phyloP scores from a whole-genome alignment of 2,329 filamentous ascomycete genomes.

The Anthostomella pinea region DNA sequence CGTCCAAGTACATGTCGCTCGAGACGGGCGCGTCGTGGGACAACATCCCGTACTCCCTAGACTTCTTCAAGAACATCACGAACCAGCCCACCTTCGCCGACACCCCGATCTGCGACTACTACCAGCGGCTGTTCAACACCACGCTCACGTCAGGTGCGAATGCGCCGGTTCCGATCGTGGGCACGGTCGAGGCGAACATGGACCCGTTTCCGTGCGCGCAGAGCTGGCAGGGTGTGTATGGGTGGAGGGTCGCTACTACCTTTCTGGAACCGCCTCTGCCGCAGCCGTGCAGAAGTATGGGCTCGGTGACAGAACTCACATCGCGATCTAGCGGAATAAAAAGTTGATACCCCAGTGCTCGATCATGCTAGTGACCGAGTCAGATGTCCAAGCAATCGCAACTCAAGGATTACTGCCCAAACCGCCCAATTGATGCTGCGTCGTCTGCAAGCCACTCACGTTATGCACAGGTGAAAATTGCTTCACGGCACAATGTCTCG shows the following conservation, averaged over 20 bases:
- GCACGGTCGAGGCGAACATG: constrained; percentile 21
- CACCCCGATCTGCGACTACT: constrained; percentile 40
- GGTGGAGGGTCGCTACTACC: constrained; percentile 22
- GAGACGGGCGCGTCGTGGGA: constrained; percentile 18
- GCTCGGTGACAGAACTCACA: no score
- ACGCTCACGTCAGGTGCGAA: constrained; percentile 33
- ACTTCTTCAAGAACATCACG: constrained; percentile 48
- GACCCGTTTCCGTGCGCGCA: constrained; percentile 22
- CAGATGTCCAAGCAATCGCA: no score
- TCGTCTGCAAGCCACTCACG: no score
- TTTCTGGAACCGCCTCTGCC: constrained; percentile 23
- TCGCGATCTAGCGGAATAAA: no score
- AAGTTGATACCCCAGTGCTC: no score
- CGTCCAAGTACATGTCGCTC: constrained; percentile 27
- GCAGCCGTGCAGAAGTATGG: constrained; percentile 8
- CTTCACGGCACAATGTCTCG: no score
- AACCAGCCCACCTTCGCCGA: constrained; percentile 51
- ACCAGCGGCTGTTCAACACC: constrained; percentile 45
- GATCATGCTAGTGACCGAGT: no score
- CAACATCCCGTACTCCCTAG: constrained; percentile 35
- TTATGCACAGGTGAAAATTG: no score
- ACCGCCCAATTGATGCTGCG: no score
- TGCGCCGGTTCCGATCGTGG: constrained; percentile 27
- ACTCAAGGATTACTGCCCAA: no score
- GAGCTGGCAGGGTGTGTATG: constrained; percentile 19